Conservation (phyloP, 805 yeast species). For the Vanderwaltozyma tropicalis region DNA sequence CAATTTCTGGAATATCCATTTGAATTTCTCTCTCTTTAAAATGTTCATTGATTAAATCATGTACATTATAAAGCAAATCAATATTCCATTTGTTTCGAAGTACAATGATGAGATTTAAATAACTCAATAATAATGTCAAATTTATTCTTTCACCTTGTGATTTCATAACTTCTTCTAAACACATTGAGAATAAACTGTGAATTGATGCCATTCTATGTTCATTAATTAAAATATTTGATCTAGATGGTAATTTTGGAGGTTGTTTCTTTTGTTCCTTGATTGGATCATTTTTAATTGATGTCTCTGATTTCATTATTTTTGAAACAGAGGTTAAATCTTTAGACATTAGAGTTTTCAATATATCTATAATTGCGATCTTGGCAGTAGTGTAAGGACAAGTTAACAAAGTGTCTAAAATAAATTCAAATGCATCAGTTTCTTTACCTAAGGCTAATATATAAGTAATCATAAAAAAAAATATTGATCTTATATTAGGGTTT, state of each 20-base stretch:
- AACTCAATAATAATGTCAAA: slow-evolving; percentile 33
- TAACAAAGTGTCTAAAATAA: slow-evolving; percentile 53
- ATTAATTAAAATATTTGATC: slow-evolving; percentile 36
- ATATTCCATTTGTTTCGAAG: slow-evolving; percentile 27
- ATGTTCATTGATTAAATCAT: slow-evolving; percentile 21
- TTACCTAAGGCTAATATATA: slow-evolving; percentile 49
- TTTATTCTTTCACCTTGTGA: slow-evolving; percentile 3
- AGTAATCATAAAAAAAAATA: slow-evolving; percentile 50
- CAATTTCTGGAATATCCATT: slow-evolving; percentile 15
- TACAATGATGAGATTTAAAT: slow-evolving; percentile 42
- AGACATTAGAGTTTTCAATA: slow-evolving; percentile 55
- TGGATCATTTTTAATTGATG: background rate
- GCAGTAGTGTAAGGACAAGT: slow-evolving; percentile 58
- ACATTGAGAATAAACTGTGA: slow-evolving; percentile 32
- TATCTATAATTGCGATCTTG: slow-evolving; percentile 50
- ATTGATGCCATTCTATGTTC: slow-evolving; percentile 35
- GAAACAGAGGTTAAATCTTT: slow-evolving; percentile 17
- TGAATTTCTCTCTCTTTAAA: slow-evolving; percentile 11
- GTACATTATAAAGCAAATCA: slow-evolving; percentile 22
- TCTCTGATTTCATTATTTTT: background rate
- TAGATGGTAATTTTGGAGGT: slow-evolving; percentile 22
- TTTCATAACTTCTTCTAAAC: slow-evolving; percentile 26
- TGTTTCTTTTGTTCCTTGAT: background rate
- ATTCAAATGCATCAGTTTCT: slow-evolving; percentile 47
- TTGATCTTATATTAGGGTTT: slow-evolving; percentile 31